Conservation (phyloP, 345 rosid species). For the Leavenworthia alabamica region DNA sequence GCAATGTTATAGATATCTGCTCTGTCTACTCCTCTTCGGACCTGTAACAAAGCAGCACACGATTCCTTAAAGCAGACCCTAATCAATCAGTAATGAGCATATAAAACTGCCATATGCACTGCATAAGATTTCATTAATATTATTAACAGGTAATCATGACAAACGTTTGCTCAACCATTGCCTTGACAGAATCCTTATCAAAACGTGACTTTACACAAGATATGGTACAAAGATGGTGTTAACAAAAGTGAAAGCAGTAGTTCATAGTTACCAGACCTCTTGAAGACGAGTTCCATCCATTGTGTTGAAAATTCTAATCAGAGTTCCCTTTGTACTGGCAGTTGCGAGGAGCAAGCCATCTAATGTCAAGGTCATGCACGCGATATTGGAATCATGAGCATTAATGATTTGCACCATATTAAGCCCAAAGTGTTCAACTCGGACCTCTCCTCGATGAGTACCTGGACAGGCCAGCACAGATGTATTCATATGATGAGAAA, state of each 20-base stretch:
- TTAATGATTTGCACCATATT: constrained; percentile 59
- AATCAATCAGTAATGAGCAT: neutral
- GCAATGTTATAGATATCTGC: constrained; percentile 82
- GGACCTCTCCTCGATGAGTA: constrained; percentile 72
- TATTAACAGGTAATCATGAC: neutral
- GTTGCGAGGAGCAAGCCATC: constrained; percentile 93
- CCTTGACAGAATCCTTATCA: neutral
- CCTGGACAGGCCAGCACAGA: constrained; percentile 88
- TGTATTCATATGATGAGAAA: constrained; percentile 67
- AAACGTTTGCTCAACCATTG: neutral
- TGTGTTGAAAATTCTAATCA: constrained; percentile 86
- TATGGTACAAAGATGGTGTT: neutral
- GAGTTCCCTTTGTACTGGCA: constrained; percentile 83
- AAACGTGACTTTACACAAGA: neutral
- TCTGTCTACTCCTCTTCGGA: constrained; percentile 85
- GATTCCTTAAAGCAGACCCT: neutral
- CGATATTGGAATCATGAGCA: constrained; percentile 75
- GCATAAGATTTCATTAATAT: neutral
- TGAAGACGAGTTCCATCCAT: constrained; percentile 84
- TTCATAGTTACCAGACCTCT: constrained; percentile 50
- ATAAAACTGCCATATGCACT: neutral
- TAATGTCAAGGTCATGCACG: constrained; percentile 73
- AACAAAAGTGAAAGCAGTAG: constrained; percentile 4
- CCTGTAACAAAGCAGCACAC: constrained; percentile 36
- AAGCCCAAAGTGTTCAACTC: constrained; percentile 75